These are phyloP conservation scores for Arabis alpina DNA, from an alignment of 345 rosid species.

Conservation along the genomic window DNA sequence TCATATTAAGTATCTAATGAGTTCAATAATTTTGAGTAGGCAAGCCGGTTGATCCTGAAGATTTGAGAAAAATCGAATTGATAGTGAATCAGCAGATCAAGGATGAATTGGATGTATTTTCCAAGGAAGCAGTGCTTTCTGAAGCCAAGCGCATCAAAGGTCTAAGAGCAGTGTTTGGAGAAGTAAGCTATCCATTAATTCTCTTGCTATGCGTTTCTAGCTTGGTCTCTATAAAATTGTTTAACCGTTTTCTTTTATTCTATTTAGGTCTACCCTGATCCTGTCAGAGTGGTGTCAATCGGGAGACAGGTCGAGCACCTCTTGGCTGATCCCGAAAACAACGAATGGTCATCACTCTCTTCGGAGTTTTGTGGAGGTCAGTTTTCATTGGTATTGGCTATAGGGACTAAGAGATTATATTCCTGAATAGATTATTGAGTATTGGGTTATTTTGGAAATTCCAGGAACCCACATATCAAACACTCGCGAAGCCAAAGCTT, in stretches of 20 bases:
- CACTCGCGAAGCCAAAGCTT: conserved; percentile 88
- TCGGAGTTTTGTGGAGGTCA: conserved; percentile 96
- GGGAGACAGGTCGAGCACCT: conserved; percentile 82
- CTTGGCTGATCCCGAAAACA: conserved; percentile 79
- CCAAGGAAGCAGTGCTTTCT: conserved; percentile 75
- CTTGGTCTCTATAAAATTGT: conserved; percentile 7
- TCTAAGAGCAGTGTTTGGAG: conserved; percentile 96
- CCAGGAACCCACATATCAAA: conserved; percentile 91
- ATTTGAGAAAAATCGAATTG: conserved; percentile 73
- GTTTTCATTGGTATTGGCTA: conserved; percentile 22
- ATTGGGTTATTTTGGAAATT: conserved; percentile 28
- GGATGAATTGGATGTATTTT: conserved; percentile 81
- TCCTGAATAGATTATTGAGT: conserved; percentile 32
- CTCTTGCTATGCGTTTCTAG: conserved; percentile 28
- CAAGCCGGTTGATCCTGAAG: conserved; percentile 80
- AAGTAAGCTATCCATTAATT: conserved; percentile 55
- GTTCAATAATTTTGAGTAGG: conserved; percentile 51
- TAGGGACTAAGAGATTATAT: conserved; percentile 17
- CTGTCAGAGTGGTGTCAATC: conserved; percentile 92
- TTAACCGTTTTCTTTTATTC: conserved; percentile 12
- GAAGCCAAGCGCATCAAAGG: conserved; percentile 81
- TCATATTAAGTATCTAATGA: conserved; percentile 7
- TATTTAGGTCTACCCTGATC: conserved; percentile 86
- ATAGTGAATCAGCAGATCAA: conserved; percentile 91
- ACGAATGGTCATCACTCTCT: conserved; percentile 71